Base-by-base conservation (phyloP, 1,284 basidiomycete genomes). In the Trichosporon sp. region DNA sequence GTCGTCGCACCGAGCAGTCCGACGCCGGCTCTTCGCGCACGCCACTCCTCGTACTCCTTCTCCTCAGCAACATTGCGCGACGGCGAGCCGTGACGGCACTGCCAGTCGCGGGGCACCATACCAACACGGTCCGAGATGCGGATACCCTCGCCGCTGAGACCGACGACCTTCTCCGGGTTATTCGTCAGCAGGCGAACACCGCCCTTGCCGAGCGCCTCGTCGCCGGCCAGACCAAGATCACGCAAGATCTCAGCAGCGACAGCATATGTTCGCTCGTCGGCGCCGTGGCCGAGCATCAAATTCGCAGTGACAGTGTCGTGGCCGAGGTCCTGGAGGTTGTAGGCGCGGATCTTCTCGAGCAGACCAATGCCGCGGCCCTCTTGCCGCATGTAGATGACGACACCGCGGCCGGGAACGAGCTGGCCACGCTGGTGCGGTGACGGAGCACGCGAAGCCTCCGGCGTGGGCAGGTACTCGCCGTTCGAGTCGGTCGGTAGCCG, bases 261-360 rank as follows among this genome's bases (percentile, higher is more conserved):
- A 70, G 90, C 91, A 81, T 99, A 99, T 54, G 88, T 89, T 34
- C 96, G 85, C 79, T 96, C 91, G 79, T 99, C 96, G 4, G 96
- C 95, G 63, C 88, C 85, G 78, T 97, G 92, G 2, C 96, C 96
- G 25, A 99, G 87, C 84, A 98, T 85, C 49, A 99, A 83, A 79
- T 99, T 99, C 49, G 96, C 96, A 8, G 91, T 89, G 70, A 99
- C 96, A 3, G 96, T 99, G 81, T 99, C 96, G 76, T 98, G 92
- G 0, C 96, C 96, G 62, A 99, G 84, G 77, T 99, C 96, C 78
- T 99, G 96, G 31, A 99, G 84, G 76, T 99, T 99, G 83, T 99
- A 99, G 11, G 96, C 96, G 58, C 92, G 87, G 65, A 99, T 91
- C 80, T 99, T 99, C 66, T 94, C 94, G 36, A 98, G 82, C 4